Evolutionary conservation across 148 eudicot species (phyloP).

Genomic region (Diospyros lotus): DNA sequence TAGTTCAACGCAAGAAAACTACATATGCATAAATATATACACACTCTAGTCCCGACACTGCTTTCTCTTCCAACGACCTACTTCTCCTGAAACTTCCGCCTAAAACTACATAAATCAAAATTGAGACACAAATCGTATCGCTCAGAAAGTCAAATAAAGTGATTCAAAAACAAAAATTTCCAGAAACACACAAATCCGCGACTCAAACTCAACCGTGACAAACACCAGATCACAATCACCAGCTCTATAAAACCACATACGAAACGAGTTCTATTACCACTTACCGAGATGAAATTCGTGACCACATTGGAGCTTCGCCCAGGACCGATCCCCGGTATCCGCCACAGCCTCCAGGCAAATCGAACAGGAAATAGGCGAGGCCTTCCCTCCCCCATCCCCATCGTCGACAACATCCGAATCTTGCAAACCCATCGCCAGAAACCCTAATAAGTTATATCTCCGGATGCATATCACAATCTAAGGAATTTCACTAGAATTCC

Average conservation of each 20-base stretch:
- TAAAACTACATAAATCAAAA: neutral
- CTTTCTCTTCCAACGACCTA: neutral
- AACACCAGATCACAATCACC: conserved; percentile 2
- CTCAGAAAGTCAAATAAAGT: neutral
- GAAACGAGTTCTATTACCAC: conserved; percentile 3
- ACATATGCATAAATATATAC: neutral
- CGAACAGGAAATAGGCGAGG: conserved; percentile 55
- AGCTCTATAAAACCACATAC: neutral
- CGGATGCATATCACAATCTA: neutral
- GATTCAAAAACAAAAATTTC: neutral
- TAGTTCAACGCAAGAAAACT: neutral
- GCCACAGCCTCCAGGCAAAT: conserved; percentile 75
- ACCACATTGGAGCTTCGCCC: conserved; percentile 92
- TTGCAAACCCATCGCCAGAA: conserved; percentile 54
- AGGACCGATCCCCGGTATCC: conserved; percentile 72
- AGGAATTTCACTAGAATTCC: neutral
- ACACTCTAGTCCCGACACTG: neutral
- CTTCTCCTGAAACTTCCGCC: neutral
- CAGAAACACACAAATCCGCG: neutral
- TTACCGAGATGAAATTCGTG: conserved; percentile 92
- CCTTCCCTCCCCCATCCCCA: conserved; percentile 32
- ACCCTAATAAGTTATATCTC: conserved; percentile 16
- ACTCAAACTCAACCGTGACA: neutral
- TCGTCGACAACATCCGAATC: conserved; percentile 47
- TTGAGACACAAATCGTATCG: neutral